phyloP scores from a whole-genome alignment of 768 basidiomycete genomes.

The Mycena sanguinolenta region DNA sequence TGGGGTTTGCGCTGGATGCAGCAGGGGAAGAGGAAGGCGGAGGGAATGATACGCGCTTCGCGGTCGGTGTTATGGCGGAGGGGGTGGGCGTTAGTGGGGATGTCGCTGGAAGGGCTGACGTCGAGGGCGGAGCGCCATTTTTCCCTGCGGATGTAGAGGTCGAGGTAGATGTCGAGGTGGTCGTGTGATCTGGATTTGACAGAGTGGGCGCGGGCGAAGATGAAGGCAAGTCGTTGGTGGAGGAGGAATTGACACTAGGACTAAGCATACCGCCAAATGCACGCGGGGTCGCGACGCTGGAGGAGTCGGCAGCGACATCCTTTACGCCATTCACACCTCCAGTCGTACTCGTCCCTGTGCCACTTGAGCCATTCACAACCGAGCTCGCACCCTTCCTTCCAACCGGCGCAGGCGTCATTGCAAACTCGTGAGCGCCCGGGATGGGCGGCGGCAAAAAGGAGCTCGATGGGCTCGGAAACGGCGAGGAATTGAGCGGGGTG shows the following conservation, averaged over 20 bases:
- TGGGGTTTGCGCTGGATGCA: conserved; percentile 2
- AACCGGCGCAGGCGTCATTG: conserved; percentile 58
- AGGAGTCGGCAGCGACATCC: not conserved
- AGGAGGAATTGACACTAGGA: too few species aligned
- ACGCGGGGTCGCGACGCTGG: not conserved
- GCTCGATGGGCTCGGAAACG: conserved; percentile 75
- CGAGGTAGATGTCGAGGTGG: not conserved
- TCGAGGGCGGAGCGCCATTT: not conserved
- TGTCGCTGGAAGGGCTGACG: not conserved
- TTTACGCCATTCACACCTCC: not conserved
- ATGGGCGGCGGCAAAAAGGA: conserved; percentile 78
- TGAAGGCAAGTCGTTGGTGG: not conserved
- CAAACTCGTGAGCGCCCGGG: conserved; percentile 78
- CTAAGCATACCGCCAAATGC: not conserved
- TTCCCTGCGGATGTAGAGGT: too few species aligned
- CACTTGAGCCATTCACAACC: not conserved
- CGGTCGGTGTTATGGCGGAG: not conserved
- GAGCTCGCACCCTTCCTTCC: conserved; percentile 19
- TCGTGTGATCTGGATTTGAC: not conserved
- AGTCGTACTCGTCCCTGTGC: too few species aligned
- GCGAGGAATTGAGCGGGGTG: conserved; percentile 57
- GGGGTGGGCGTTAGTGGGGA: not conserved
- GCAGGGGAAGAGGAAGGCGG: not conserved
- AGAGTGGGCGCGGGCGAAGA: not conserved
- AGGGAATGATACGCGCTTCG: conserved; percentile 34